Base-by-base conservation (phyloP, 306 rosid genomes). In the Senna tora region DNA sequence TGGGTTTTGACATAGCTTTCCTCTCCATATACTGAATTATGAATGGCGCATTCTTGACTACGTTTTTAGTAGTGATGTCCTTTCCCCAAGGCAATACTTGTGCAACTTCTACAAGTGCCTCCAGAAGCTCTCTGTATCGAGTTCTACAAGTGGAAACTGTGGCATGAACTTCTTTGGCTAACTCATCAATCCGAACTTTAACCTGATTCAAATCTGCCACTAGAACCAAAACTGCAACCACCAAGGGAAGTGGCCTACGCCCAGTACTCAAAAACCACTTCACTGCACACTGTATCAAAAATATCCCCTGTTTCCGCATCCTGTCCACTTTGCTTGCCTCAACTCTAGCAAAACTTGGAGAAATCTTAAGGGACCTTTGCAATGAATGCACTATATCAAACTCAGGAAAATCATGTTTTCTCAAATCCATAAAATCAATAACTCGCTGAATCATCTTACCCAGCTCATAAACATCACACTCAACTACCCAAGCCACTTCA, bases 81-180 rank as follows among this genome's bases (percentile, higher is more conserved):
- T 79, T 86, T 19, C 97, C 97, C 97, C 97, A 92, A 42, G 96
- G 96, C 84, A 92, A 82, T 38, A 74, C 91, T 58, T 87, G 85
- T 0, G 96, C 96, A 17, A 79, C 93, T 76, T 92, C 76, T 36
- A 92, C 97, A 51, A 92, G 89, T 1, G 78, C 77, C 69, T 87
- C 83, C 21, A 86, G 68, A 53, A 89, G 89, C 81, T 92, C 96
- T 69, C 38, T 83, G 42, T 87, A 86, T 75, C 97, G 77, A 6
- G 69, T 33, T 79, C 58, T 87, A 79, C 92, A 73, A 4, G 97
- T 89, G 14, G 86, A 71, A 63, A 83, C 82, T 16, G 49, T 67
- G 5, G 89, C 88, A 72, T 83, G 86, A 41, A 84, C 77, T 52
- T 89, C 90, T 80, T 54, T 83, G 0, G 92, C 96, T 46, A 75